Conservation (phyloP, 2,329 filamentous ascomycete genomes). For the Cadophora luteo-olivacea region DNA sequence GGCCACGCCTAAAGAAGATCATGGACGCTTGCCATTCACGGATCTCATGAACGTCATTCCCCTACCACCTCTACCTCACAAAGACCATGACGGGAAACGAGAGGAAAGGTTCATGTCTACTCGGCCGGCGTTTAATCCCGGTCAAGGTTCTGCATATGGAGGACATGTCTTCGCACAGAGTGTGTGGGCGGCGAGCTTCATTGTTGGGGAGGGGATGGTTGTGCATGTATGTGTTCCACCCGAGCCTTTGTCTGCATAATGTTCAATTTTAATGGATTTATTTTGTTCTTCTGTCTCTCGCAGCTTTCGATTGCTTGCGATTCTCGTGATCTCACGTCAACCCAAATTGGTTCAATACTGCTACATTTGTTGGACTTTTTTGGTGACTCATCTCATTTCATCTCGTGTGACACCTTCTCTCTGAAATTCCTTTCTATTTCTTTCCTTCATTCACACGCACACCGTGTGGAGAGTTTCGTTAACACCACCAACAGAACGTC, state of each 20-base stretch:
- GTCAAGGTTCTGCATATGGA: conserved; percentile 47
- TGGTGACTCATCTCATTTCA: background rate
- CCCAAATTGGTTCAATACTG: background rate
- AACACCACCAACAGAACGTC: conserved; percentile 43
- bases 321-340: background rate
- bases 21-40: conserved; percentile 11
- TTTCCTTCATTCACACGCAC: no score
- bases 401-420: no score
- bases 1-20: background rate
- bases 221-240: conserved; percentile 50
- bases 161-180: conserved; percentile 54
- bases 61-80: background rate
- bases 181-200: conserved; percentile 48
- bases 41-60: conserved; percentile 19
- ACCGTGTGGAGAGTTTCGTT: background rate
- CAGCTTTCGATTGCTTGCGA: background rate
- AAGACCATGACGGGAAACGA: background rate
- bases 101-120: conserved; percentile 23
- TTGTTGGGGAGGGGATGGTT: conserved; percentile 45
- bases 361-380: background rate
- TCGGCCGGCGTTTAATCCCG: conserved; percentile 28
- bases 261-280: background rate
- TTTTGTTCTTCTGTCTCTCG: background rate
- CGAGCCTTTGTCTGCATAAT: background rate
- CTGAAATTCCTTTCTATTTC: no score